A percentile compares a stretch with the other conserved stretches of the same genome.
phyloP scores from a whole-genome alignment of 2,329 filamentous ascomycete species.

The Sarocladiaceae sp. region DNA sequence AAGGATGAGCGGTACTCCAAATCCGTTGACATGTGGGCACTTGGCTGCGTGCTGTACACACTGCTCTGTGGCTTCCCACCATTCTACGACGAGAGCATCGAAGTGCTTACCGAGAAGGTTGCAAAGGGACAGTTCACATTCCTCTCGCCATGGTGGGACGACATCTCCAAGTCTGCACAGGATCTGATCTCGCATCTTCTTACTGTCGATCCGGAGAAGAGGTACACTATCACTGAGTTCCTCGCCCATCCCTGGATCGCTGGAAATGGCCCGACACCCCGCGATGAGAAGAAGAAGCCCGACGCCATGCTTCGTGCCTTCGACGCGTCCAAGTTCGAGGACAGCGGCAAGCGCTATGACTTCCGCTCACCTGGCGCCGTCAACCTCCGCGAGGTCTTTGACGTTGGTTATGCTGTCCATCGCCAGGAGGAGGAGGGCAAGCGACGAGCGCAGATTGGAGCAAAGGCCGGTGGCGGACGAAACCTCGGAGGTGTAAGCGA shows the following conservation, averaged over 20 bases:
- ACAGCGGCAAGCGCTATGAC: conserved; percentile 69
- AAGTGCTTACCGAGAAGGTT: conserved; percentile 95
- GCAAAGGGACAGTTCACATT: conserved; percentile 96
- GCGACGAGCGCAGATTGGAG: conserved; percentile 76
- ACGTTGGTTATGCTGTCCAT: conserved; percentile 97
- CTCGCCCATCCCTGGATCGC: conserved; percentile 92
- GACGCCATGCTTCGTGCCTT: conserved; percentile 46
- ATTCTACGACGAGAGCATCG: conserved; percentile 98
- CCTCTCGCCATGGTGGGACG: conserved; percentile 98
- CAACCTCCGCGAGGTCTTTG: conserved; percentile 94
- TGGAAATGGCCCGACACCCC: conserved; percentile 53
- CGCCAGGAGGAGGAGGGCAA: conserved; percentile 95
- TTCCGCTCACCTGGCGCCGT: conserved; percentile 94
- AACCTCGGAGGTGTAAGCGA: conserved; percentile 64
- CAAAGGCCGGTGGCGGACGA: conserved; percentile 59
- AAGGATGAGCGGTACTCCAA: conserved; percentile 99
- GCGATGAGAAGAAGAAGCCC: conserved; percentile 55
- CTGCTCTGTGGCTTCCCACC: conserved; percentile 95
- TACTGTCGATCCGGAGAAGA: conserved; percentile 91
- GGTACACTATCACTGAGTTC: conserved; percentile 91
- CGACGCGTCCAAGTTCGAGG: conserved; percentile 48
- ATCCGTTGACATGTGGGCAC: conserved; percentile 98
- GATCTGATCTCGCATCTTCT: conserved; percentile 91
- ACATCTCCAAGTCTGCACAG: conserved; percentile 91
- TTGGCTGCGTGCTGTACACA: conserved; percentile 95